Percentiles rank a stretch among this genome's conserved stretches.
Conservation (phyloP, 495 filamentous ascomycete genomes). For the Penicillium simplicissimum region DNA sequence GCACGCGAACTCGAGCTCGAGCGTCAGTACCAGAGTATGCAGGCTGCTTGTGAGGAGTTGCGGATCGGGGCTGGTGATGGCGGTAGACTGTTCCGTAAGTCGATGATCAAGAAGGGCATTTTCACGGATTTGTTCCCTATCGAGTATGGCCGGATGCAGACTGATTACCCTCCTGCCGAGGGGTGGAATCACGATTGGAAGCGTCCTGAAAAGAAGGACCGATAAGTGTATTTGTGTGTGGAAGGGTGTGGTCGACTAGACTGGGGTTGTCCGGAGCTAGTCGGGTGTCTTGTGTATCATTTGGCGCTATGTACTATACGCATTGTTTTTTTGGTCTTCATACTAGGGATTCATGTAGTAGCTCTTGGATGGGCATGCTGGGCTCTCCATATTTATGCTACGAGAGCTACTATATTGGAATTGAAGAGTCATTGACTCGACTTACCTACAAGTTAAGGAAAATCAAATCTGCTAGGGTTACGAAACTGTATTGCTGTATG, state of each 20-base stretch:
- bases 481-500: constrained; percentile 9
- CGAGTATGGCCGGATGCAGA: constrained; percentile 84
- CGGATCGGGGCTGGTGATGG: constrained; percentile 68
- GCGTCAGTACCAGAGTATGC: constrained; percentile 78
- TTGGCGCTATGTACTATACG: constrained; percentile 34
- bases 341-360: not conserved
- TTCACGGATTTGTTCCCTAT: constrained; percentile 70
- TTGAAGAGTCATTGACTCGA: not conserved
- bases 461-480: not conserved
- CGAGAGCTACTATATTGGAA: not conserved
- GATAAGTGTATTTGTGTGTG: not conserved
- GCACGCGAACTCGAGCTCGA: constrained; percentile 63
- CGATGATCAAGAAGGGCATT: constrained; percentile 81
- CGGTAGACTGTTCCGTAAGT: constrained; percentile 78
- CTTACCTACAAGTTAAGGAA: not conserved
- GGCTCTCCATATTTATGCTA: constrained; percentile 1
- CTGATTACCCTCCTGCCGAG: constrained; percentile 67
- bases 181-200: constrained; percentile 76
- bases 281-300: constrained; percentile 22
- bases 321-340: constrained; percentile 20
- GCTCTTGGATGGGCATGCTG: not conserved
- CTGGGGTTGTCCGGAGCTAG: not conserved
- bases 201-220: constrained; percentile 31
- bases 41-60: constrained; percentile 76
- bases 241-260: not conserved